phyloP scores from a whole-genome alignment of 768 basidiomycete genomes.

The Naganishia friedmannii region DNA sequence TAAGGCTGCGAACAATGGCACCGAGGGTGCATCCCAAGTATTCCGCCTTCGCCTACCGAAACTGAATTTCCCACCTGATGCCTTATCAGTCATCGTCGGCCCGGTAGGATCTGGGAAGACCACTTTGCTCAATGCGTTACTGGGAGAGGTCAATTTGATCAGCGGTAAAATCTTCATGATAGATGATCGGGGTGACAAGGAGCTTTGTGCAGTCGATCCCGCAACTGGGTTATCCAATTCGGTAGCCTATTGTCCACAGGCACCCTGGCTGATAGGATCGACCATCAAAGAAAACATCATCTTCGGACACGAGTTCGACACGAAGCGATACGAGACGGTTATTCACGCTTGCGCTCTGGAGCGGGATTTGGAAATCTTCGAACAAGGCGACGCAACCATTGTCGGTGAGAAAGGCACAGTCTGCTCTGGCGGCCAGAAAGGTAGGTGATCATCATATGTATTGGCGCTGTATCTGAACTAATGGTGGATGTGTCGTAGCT shows the following conservation, averaged over 20 bases:
- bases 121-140: conserved; percentile 43
- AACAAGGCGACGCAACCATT: conserved; percentile 55
- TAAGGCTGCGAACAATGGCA: conserved; percentile 5
- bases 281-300: conserved; percentile 50
- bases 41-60: conserved; percentile 44
- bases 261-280: conserved; percentile 48
- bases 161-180: conserved; percentile 49
- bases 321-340: conserved; percentile 41
- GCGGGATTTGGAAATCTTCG: conserved; percentile 52
- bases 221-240: conserved; percentile 45
- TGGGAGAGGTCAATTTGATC: conserved; percentile 47
- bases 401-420: conserved; percentile 51
- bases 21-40: conserved; percentile 26
- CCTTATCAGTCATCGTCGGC: conserved; percentile 41
- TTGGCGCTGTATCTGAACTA: too few relatives aligned
- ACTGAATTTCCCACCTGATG: conserved; percentile 43
- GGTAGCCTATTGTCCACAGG: conserved; percentile 48
- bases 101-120: conserved; percentile 50
- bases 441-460: neutral
- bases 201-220: conserved; percentile 44
- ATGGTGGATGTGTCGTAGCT: conserved; percentile 30
- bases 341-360: conserved; percentile 48
- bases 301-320: conserved; percentile 48
- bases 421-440: conserved; percentile 50
- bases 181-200: conserved; percentile 46